Conservation (phyloP, 257 asterid genomes). For the Jaltomata sinuosa region DNA sequence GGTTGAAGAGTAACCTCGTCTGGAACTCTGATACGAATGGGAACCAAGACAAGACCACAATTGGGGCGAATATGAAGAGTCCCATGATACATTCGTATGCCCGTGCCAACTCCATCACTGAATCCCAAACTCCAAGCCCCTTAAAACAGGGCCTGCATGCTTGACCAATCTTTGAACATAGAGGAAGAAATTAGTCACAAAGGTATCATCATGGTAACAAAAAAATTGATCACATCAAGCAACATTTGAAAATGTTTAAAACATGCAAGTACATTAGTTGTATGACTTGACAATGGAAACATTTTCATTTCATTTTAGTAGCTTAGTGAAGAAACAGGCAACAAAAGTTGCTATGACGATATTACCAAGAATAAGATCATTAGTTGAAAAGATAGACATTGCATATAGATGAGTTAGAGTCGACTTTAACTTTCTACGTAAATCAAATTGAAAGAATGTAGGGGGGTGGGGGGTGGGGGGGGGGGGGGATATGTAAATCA, state of each 20-base stretch:
- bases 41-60: conserved; percentile 84
- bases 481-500: too few relatives aligned
- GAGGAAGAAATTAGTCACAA: background rate
- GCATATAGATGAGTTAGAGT: background rate
- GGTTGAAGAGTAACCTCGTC: conserved; percentile 84
- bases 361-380: background rate
- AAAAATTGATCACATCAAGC: background rate
- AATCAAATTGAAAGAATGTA: background rate
- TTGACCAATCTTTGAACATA: conserved; percentile 59
- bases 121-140: conserved; percentile 72
- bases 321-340: background rate
- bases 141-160: conserved; percentile 64
- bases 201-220: background rate
- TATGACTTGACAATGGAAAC: background rate
- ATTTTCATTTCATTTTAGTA: background rate
- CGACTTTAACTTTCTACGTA: background rate
- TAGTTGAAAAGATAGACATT: background rate
- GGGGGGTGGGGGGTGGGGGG: too few relatives aligned
- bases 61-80: conserved; percentile 64
- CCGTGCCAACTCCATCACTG: conserved; percentile 80
- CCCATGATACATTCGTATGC: conserved; percentile 92
- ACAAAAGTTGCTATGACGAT: background rate
- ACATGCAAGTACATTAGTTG: background rate
- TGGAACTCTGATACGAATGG: conserved; percentile 92
- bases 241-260: background rate